Base-by-base conservation (phyloP, 2,329 filamentous ascomycete species). In the Pseudocercospora vitis region DNA sequence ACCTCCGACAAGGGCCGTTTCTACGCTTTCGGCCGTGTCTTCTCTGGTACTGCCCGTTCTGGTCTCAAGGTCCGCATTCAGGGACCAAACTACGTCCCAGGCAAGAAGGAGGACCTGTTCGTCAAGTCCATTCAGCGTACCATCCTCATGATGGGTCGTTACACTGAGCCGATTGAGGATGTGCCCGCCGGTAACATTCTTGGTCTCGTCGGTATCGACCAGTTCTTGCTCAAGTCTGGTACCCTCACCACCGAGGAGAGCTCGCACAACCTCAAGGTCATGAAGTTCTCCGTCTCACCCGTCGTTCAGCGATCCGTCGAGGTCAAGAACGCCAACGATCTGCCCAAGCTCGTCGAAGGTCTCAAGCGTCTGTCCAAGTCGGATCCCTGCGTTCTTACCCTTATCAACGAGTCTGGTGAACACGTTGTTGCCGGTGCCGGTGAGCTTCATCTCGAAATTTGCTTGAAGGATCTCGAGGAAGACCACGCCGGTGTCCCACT, bases 181-280 rank as follows among this genome's bases (percentile, higher is more conserved):
- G 92, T 97, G 75, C 94, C 94, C 69, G 92, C 94, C 67, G 94
- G 94, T 86, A 99, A 99, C 88, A 97, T 99, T 83, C 87, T 96
- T 71, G 94, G 94, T 84, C 85, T 99, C 71, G 94, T 99, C 74
- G 94, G 94, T 87, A 90, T 99, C 70, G 94, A 99, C 77, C 94
- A 99, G 86, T 99, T 97, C 89, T 83, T 99, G 83, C 91, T 99
- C 83, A 99, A 99, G 88, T 97, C 94, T 76, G 94, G 94, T 88
- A 99, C 94, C 72, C 88, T 99, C 70, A 96, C 91, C 79, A 97
- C 92, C 75, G 86, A 83, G 74, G 94, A 99, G 68, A 95, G 90
- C 65, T 92, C 94, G 75, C 94, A 99, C 88, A 99, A 99, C 87
- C 81, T 99, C 72, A 97, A 97, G 88, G 94, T 99, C 81, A 99